Percentiles rank a stretch among this genome's conserved stretches.
Conservation (phyloP, 371 early-diverging fungal genomes). For the Mortierella sp. region DNA sequence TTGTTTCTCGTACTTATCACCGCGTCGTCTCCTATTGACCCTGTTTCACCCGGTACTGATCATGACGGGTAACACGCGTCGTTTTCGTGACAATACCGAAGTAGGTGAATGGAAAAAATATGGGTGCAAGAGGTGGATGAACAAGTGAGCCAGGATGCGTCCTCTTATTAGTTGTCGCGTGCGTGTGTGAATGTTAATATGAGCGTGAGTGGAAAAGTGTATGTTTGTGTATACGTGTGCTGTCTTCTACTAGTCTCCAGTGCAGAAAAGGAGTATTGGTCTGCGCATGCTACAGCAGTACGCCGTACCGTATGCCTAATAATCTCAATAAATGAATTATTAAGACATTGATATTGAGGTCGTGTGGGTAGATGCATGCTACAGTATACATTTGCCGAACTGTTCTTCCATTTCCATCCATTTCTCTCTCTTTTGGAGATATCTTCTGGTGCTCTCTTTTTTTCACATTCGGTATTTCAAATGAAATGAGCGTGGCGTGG, state of each 20-base stretch:
- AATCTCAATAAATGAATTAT: constrained; percentile 5
- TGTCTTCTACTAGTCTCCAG: background rate
- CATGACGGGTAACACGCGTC: background rate
- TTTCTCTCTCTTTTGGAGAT: background rate
- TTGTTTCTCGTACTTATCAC: background rate
- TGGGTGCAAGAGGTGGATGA: background rate
- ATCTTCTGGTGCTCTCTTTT: background rate
- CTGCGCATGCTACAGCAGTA: background rate
- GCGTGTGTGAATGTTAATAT: background rate
- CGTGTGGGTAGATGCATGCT: background rate
- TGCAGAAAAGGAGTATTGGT: too few species aligned
- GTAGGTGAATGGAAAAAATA: background rate
- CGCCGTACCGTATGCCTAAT: background rate
- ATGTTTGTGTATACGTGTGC: background rate
- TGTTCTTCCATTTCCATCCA: background rate
- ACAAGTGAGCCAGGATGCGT: background rate
- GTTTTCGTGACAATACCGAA: background rate
- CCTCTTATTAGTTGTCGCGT: background rate
- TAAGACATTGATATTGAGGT: background rate
- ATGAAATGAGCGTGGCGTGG: constrained; percentile 13
- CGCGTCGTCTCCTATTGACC: constrained; percentile 3
- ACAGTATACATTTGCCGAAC: background rate
- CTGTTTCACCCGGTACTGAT: background rate
- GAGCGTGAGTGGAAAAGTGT: background rate
- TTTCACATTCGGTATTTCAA: constrained; percentile 6